Evolutionary conservation across 108 stramenopile species (phyloP), one percentile per base, ranked within the genome.

Genomic region (Epithemia pelagica): DNA sequence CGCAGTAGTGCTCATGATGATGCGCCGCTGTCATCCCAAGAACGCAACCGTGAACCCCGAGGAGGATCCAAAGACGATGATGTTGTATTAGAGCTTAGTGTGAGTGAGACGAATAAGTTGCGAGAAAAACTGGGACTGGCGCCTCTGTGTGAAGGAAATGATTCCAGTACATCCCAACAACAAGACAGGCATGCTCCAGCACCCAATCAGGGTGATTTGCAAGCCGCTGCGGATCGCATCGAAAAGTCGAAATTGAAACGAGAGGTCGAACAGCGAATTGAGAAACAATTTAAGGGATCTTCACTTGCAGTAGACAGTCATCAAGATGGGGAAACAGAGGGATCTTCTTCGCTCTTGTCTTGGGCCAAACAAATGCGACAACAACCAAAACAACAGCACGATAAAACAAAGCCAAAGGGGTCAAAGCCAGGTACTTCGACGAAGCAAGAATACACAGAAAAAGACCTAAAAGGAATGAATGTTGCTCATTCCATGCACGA

Each of bases 71-170:
- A 57, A 68, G 59, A 32, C 26, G 72, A 57, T 51, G 61, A 79
- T 62, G 73, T 71, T 56, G 32, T 73, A 32, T 55, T 89, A 23
- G 70, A 75, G 61, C 64, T 95, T 59, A 85, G 87, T 32, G 68
- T 93, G 5, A 84, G 83, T 26, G 90, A 93, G 65, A 89, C 92
- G 15, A 92, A 96, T 66, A 77, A 62, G 2, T 69, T 96, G 22
- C 78, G 95, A 1, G 72, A 59, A 23, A 66, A 68, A 52, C 69
- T 96, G 18, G 95, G 95, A 1, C 58, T 96, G 18, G 58, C 77
- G 0, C 95, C 95, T 2, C 72, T 78, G 30, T 61, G 73, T 24
- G 27, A 56, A 59, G 64, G 46, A 32, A 30, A 46, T 25, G 25
- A 22, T 31, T 10, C 28, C 15, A 31, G n/a, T 3, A 52, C 59